Evolutionary conservation across 2,329 filamentous ascomycete species (phyloP), one percentile per base, ranked within the genome.

Genomic region (Talaromyces albobiverticillius): DNA sequence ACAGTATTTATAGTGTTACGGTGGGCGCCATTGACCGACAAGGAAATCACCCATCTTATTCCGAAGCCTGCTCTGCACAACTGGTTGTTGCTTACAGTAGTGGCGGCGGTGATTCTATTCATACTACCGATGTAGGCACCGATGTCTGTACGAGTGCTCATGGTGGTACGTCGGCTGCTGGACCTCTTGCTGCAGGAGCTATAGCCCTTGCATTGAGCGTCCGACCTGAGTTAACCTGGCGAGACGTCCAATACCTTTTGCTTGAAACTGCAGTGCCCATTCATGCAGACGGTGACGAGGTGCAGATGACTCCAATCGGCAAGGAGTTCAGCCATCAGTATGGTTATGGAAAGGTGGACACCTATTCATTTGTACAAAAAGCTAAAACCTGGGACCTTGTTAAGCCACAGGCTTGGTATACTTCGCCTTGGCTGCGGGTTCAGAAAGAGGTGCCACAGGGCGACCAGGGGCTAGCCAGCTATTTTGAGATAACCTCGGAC

Each of bases 1-100:
- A 99, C 77, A 96, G 92, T 68, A 99, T 99, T 64, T 99, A 97
- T 79, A 96, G 91, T 70, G 94, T 99, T 63, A 96, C 92, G 0
- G 91, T 99, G 16, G 94, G 94, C 34, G 93, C 93, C 31, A 87
- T 99, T 58, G 92, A 96, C 69, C 82, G 90, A 56, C 85, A 88
- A 61, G 92, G 93, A 36, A 73, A 82, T n/a, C 93, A 97, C 67
- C 92, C 94, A 0, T 94, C 93, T 70, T 99, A 99, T 72, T 96
- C 93, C 0, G 94, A 99, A 72, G 87, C 90, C 59, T 99, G 94
- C 76, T 96, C 93, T 3, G 94, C 94, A 20, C 90, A 96, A 69
- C 79, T 99, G 45, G 92, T 96, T 2, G 94, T 99, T 9, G 95
- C 94, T 0, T 99, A 97, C 72, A 96, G 92, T 67, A 96, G 91